Evolutionary conservation across 208 protist species (phyloP), one percentile per base, ranked within the genome.

Genomic region (Hexamita inflata): DNA sequence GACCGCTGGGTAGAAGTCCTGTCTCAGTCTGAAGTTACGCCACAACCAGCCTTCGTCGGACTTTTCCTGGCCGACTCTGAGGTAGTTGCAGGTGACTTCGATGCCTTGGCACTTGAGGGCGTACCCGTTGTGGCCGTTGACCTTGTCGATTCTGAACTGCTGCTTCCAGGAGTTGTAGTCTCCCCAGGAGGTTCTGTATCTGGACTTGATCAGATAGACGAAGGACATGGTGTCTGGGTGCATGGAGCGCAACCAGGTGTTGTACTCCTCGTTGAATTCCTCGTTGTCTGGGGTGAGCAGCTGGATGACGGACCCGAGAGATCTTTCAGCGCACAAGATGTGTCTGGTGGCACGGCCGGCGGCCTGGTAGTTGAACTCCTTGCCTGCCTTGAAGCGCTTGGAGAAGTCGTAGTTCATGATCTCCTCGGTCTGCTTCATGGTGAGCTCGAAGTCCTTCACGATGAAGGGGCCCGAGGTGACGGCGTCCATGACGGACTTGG

Each of bases 341-440:
- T 41, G 49, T 24, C 75, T 30, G 26, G 11, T 30, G 0, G 59
- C 40, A 24, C 19, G 40, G 9, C 64, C 61, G 0, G 61, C 58
- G 28, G 32, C 9, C n/a, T n/a, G n/a, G n/a, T n/a, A n/a, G n/a
- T n/a, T n/a, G n/a, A n/a, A n/a, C n/a, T n/a, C n/a, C n/a, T n/a
- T n/a, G 13, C 60, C 77, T 24, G 53, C 39, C 1, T 60, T 15
- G 40, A 82, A 80, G 40, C 79, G 53, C 32, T 38, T 68, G 32
- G 40, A 59, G 59, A 77, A 85, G 74, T 85, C 80, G 41, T 77
- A 66, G n/a, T 58, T 53, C 35, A 83, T 38, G 24, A 85, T 39
- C 19, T 40, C 24, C 9, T 85, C 57, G 2, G 80, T 60, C 2
- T 24, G 24, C n/a, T 75, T 53, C 19, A 82, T 66, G 39, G 78